Percentiles rank a stretch among this genome's conserved stretches.
Conservation (phyloP, 495 filamentous ascomycete species). For the Aspergillus nanangensis region DNA sequence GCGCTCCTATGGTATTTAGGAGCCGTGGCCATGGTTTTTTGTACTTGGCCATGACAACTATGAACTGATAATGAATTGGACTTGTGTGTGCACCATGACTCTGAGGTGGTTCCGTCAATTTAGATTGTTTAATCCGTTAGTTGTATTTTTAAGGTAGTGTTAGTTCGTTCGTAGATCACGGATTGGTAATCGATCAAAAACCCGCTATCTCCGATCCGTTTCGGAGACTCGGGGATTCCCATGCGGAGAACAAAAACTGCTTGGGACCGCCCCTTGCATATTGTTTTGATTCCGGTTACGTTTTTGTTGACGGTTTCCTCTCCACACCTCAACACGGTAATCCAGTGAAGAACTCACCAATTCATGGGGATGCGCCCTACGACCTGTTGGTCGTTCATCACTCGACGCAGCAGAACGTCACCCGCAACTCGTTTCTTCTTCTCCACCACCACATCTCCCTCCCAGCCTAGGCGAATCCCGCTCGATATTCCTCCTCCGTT, state of each 20-base stretch:
- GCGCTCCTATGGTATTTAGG: no score
- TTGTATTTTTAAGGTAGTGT: no score
- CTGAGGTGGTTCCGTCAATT: no score
- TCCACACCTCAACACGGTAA: background rate
- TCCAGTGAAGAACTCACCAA: background rate
- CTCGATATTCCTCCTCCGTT: conserved; percentile 41
- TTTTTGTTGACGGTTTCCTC: background rate
- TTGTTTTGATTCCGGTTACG: background rate
- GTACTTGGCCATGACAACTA: no score
- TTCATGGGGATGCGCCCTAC: conserved; percentile 8
- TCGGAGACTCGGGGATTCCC: conserved; percentile 8
- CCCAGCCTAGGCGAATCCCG: conserved; percentile 21
- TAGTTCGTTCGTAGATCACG: no score
- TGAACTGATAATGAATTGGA: no score
- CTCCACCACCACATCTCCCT: conserved; percentile 18
- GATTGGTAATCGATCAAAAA: background rate
- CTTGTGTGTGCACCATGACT: no score
- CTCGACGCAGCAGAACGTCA: conserved; percentile 5
- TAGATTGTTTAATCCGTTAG: no score
- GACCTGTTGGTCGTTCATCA: conserved; percentile 5
- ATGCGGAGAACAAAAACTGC: background rate
- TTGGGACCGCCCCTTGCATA: background rate
- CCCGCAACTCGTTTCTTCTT: conserved; percentile 15
- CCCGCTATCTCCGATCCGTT: conserved; percentile 14
- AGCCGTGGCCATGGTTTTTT: no score